Conservation (phyloP, 495 filamentous ascomycete genomes). For the Xanthoparmelia taractica region DNA sequence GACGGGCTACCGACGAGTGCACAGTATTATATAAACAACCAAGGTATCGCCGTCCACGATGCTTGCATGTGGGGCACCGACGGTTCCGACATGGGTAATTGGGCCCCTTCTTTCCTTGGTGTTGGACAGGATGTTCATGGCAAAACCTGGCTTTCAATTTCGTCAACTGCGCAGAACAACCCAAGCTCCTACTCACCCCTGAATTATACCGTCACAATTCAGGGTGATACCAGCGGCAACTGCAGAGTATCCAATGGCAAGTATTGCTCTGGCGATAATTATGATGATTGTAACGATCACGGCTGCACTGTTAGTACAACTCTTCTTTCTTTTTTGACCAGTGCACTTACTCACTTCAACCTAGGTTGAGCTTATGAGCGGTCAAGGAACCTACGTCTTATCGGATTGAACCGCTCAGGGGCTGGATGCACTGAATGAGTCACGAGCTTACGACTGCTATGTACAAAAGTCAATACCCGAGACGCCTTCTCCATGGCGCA, state of each 20-base stretch:
- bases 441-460: constrained; percentile 1
- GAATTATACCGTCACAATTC: constrained; percentile 67
- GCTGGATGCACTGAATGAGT: neutral
- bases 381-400: constrained; percentile 41
- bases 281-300: constrained; percentile 32
- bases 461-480: neutral
- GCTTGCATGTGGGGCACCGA: constrained; percentile 76
- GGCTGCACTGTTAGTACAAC: constrained; percentile 65
- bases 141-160: constrained; percentile 73
- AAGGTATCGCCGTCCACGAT: constrained; percentile 54
- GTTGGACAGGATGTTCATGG: constrained; percentile 57
- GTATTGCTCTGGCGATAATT: constrained; percentile 44
- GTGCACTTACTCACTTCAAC: constrained; percentile 16
- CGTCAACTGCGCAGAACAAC: constrained; percentile 57
- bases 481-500: neutral
- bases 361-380: constrained; percentile 42
- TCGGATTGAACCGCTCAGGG: constrained; percentile 13
- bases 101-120: constrained; percentile 81
- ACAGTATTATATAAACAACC: constrained; percentile 94
- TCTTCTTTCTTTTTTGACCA: neutral
- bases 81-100: constrained; percentile 64
- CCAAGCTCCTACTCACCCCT: constrained; percentile 53
- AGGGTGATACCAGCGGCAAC: constrained; percentile 53
- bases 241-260: constrained; percentile 67
- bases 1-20: constrained; percentile 67